A percentile compares a stretch with the other conserved stretches of the same genome.
These are phyloP conservation scores for Gentiana straminea DNA, from an alignment of 257 asterid species.

Conservation along the genomic window DNA sequence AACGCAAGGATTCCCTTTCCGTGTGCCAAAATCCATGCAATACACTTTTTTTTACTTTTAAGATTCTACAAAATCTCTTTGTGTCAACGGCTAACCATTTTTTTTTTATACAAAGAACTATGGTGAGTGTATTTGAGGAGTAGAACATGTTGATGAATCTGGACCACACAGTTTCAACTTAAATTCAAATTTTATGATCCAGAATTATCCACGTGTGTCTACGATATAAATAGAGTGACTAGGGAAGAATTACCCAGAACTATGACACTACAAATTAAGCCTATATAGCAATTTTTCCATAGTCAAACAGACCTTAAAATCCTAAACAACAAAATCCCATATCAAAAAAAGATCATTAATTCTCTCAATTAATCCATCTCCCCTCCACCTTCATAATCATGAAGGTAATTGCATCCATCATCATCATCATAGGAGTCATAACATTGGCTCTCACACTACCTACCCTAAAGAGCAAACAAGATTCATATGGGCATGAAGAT, in stretches of 20 bases:
- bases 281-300: neutral
- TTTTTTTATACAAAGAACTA: too few species aligned
- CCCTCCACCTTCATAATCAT: conserved; percentile 10
- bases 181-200: too few species aligned
- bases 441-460: conserved; percentile 14
- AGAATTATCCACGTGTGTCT: too few species aligned
- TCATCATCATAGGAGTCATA: conserved; percentile 11
- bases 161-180: too few species aligned
- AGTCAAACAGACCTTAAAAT: neutral
- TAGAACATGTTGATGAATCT: too few species aligned
- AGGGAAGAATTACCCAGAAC: too few species aligned
- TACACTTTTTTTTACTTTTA: too few species aligned
- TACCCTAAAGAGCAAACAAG: neutral
- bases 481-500: neutral
- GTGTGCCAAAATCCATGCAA: too few species aligned
- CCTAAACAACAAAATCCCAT: neutral
- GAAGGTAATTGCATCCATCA: conserved; percentile 14
- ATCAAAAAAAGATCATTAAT: neutral
- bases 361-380: neutral
- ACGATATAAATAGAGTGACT: too few species aligned
- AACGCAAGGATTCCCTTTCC: too few species aligned
- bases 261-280: neutral
- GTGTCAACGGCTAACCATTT: conserved; percentile 5
- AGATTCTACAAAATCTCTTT: neutral
- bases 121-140: too few species aligned